Percentiles rank a stretch among this genome's conserved stretches.
Evolutionary conservation across 2,329 filamentous ascomycete species (phyloP).

Genomic region (Pseudopithomyces chartarum): DNA sequence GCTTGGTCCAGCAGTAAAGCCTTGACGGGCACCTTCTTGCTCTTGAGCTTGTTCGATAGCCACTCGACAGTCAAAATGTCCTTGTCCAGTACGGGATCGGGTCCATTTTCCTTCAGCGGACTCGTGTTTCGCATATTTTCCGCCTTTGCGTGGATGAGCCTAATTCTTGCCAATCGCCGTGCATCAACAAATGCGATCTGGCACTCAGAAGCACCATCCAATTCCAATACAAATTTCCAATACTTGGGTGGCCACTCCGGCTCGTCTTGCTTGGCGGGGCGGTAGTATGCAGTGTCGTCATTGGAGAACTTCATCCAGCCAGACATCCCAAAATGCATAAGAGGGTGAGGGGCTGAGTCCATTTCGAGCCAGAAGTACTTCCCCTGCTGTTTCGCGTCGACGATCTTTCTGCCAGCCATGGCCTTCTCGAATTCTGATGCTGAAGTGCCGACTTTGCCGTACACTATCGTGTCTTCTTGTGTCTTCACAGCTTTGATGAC

Average conservation of each 20-base stretch:
- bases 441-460: slow-evolving; percentile 86
- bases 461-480: slow-evolving; percentile 81
- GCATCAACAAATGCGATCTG: slow-evolving; percentile 82
- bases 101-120: slow-evolving; percentile 88
- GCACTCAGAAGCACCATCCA: slow-evolving; percentile 64
- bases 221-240: slow-evolving; percentile 82
- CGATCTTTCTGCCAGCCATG: slow-evolving; percentile 74
- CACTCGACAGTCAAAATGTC: slow-evolving; percentile 78
- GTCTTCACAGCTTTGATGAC: slow-evolving; percentile 72
- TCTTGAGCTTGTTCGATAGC: slow-evolving; percentile 70
- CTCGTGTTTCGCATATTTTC: slow-evolving; percentile 74
- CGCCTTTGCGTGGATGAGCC: slow-evolving; percentile 80
- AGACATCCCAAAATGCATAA: slow-evolving; percentile 80
- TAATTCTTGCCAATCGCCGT: slow-evolving; percentile 76
- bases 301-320: slow-evolving; percentile 89
- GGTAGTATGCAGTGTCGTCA: slow-evolving; percentile 80
- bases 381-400: slow-evolving; percentile 79
- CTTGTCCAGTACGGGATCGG: slow-evolving; percentile 85
- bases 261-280: slow-evolving; percentile 61
- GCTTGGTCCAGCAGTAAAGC: slow-evolving; percentile 85
- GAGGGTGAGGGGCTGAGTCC: slow-evolving; percentile 76
- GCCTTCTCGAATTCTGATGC: slow-evolving; percentile 74
- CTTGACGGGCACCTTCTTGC: slow-evolving; percentile 85
- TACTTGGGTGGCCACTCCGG: slow-evolving; percentile 85
- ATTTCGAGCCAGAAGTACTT: slow-evolving; percentile 97